Conservation (phyloP, 106 monocot species). For the Hemerocallis citrina region DNA sequence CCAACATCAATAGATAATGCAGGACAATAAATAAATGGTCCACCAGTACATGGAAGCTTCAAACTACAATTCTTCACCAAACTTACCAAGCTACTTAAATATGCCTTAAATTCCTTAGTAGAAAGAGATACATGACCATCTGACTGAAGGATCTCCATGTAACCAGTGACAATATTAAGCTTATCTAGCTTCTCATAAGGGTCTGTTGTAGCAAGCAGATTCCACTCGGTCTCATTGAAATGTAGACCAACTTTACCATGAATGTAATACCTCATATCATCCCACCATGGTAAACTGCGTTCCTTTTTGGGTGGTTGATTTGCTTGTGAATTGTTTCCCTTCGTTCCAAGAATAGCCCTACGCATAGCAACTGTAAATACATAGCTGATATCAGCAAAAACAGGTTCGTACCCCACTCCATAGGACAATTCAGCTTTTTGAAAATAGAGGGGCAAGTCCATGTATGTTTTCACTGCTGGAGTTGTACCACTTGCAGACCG, state of each 20-base stretch:
- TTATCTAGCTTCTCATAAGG: constrained; percentile 85
- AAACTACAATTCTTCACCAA: constrained; percentile 59
- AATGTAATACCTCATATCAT: constrained; percentile 94
- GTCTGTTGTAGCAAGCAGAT: constrained; percentile 67
- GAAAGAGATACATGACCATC: constrained; percentile 77
- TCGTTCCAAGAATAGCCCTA: constrained; percentile 70
- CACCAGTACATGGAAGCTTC: constrained; percentile 35
- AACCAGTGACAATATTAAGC: constrained; percentile 59
- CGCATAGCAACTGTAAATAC: constrained; percentile 94
- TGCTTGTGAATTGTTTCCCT: constrained; percentile 13
- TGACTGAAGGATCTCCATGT: constrained; percentile 77
- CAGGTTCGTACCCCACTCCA: constrained; percentile 96
- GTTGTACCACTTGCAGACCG: constrained; percentile 98
- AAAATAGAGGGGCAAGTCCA: constrained; percentile 69
- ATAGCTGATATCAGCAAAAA: constrained; percentile 95
- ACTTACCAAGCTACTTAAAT: constrained; percentile 66
- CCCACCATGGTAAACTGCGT: constrained; percentile 98
- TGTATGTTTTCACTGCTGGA: constrained; percentile 86
- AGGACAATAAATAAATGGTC: constrained; percentile 64
- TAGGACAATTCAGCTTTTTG: constrained; percentile 77
- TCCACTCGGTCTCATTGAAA: constrained; percentile 74
- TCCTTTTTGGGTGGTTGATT: constrained; percentile 68
- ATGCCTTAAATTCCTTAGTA: constrained; percentile 61
- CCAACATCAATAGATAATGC: constrained; percentile 69
- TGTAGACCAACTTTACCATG: constrained; percentile 64